These are phyloP conservation scores for Euphorbia celastroides DNA, from an alignment of 441 rosid species.

Conservation along the genomic window DNA sequence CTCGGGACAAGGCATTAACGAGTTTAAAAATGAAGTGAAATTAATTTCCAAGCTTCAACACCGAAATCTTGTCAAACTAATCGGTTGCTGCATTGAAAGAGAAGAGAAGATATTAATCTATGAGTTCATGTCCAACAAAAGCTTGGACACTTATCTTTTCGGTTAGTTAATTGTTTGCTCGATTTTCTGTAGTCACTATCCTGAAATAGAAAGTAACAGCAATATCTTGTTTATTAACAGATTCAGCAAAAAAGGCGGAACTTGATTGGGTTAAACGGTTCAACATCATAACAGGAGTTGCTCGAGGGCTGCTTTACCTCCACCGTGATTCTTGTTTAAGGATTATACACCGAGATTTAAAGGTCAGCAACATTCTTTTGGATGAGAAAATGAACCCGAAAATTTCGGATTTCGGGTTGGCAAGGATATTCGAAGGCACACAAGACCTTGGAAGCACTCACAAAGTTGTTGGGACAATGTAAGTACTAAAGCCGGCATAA, in stretches of 20 bases:
- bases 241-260: constrained; percentile 10
- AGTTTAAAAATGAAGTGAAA: constrained; percentile 23
- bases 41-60: constrained; percentile 28
- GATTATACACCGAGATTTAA: constrained; percentile 25
- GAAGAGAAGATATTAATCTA: constrained; percentile 26
- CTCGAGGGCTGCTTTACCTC: constrained; percentile 26
- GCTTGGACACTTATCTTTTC: constrained; percentile 23
- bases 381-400: constrained; percentile 28
- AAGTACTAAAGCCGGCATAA: not conserved
- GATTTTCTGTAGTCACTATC: not conserved
- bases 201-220: not conserved
- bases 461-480: constrained; percentile 24
- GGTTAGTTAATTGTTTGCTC: constrained; percentile 13
- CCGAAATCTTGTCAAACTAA: constrained; percentile 23
- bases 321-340: constrained; percentile 25
- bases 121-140: constrained; percentile 26
- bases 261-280: constrained; percentile 20
- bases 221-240: not conserved
- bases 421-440: constrained; percentile 22
- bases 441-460: constrained; percentile 16
- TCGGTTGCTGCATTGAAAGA: constrained; percentile 21
- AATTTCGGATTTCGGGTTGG: constrained; percentile 34
- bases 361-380: constrained; percentile 16
- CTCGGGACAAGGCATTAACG: constrained; percentile 17
- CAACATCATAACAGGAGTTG: constrained; percentile 21